Evolutionary conservation across 2,329 filamentous ascomycete species (phyloP), one percentile per base, ranked within the genome.

Genomic region (Talaromyces albobiverticillius): DNA sequence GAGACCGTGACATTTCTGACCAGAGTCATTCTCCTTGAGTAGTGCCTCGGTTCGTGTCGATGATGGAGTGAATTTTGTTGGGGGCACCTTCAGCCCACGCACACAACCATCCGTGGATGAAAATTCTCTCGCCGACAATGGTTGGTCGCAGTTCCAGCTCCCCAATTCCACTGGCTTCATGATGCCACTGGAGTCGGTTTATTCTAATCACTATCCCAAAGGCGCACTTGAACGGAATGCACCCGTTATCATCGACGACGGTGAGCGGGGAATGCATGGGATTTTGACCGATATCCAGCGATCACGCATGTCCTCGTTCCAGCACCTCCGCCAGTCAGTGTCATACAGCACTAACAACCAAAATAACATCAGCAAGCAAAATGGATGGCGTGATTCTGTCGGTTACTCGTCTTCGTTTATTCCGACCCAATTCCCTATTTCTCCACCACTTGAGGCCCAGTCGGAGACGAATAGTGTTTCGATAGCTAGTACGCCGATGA

Each of bases 101-200:
- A 72, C 70, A 3, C 57, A 71, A 23, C 68, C 68, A 20, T 70
- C 70, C 16, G 60, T 66, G 47, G 70, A 73, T 53, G 70, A 71
- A 49, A 69, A 70, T 56, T 70, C 68, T 42, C 69, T 69, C 32
- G 53, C 65, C 40, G 70, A 72, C 53, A 68, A 71, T 53, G 61
- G 64, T 51, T 73, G 69, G 70, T 64, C 69, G 23, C 69, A 68
- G 7, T 70, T 70, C 34, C 70, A 69, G 29, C 57, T 73, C 9
- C 64, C 69, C 60, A 67, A 70, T 57, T 57, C 66, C 22, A 62
- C 68, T 43, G 61, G 64, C 14, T 60, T 64, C 14, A 62, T 59
- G 18, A 66, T 72, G 58, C 64, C 69, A 8, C 57, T 69, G 52
- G 69, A 73, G 9, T 18, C 57, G 62, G 0, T 60, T 60, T n/a